phyloP scores from a whole-genome alignment of 2,329 filamentous ascomycete species.

The Hypoxylon sp. region DNA sequence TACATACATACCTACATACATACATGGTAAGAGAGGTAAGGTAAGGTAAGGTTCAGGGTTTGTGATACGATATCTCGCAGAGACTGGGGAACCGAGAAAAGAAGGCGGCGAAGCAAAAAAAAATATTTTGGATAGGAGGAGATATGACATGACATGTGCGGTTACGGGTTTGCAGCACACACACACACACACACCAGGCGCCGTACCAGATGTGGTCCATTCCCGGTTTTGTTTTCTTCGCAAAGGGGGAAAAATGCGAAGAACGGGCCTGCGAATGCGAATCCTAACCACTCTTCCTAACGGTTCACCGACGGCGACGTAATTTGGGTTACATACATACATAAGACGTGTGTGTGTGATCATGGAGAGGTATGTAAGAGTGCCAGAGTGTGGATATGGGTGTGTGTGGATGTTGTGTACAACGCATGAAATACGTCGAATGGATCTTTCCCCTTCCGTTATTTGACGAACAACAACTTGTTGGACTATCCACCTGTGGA shows the following conservation, averaged over 20 bases:
- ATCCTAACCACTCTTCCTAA: conserved; percentile 16
- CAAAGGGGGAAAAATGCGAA: background rate
- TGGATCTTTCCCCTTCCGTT: conserved; percentile 14
- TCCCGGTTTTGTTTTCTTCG: conserved; percentile 30
- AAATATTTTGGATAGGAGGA: too few relatives aligned
- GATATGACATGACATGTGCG: too few relatives aligned
- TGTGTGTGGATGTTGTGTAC: conserved; percentile 15
- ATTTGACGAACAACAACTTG: conserved; percentile 4
- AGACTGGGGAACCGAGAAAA: conserved; percentile 12
- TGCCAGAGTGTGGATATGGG: background rate
- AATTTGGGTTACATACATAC: conserved; percentile 36
- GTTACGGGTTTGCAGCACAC: conserved; percentile 8
- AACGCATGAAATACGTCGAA: conserved; percentile 32
- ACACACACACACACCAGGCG: too few relatives aligned
- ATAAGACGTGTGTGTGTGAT: conserved; percentile 21
- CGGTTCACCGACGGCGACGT: conserved; percentile 29
- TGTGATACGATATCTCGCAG: conserved; percentile 30
- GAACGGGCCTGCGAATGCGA: conserved; percentile 9
- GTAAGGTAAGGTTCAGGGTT: conserved; percentile 12
- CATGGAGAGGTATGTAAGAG: background rate
- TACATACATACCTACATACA: background rate
- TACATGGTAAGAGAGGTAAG: too few relatives aligned
- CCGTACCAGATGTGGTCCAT: conserved; percentile 17
- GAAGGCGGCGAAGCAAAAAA: conserved; percentile 19
- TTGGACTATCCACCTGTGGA: background rate